Evolutionary conservation across 352 stramenopile species (phyloP).

Genomic region (Phytophthora nicotianae): DNA sequence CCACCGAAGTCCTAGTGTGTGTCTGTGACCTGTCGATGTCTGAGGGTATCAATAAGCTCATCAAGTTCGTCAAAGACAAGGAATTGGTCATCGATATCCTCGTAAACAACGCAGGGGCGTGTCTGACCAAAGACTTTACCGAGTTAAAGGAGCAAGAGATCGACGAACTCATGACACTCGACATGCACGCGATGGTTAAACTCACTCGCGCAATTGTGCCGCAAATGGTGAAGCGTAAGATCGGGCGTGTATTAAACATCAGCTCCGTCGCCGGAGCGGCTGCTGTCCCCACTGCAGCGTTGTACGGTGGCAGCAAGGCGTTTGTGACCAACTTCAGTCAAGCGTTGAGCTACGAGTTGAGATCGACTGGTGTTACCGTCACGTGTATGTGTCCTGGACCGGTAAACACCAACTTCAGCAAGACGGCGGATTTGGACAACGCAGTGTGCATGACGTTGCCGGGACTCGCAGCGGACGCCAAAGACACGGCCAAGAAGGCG

Average conservation of each 20-base stretch:
- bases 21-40: conserved; percentile 60
- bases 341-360: conserved; percentile 83
- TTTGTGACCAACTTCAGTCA: conserved; percentile 80
- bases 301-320: conserved; percentile 85
- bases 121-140: conserved; percentile 50
- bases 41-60: conserved; percentile 58
- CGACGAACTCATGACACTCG: conserved; percentile 71
- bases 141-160: conserved; percentile 45
- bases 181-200: conserved; percentile 66
- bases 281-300: conserved; percentile 60
- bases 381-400: conserved; percentile 80
- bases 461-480: conserved; percentile 45
- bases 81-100: conserved; percentile 82
- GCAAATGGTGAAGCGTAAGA: conserved; percentile 70
- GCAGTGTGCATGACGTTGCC: conserved; percentile 47
- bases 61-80: conserved; percentile 61
- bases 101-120: conserved; percentile 79
- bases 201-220: conserved; percentile 70
- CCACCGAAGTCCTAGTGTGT: conserved; percentile 63
- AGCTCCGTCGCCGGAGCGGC: conserved; percentile 58
- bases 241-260: conserved; percentile 85
- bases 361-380: conserved; percentile 72
- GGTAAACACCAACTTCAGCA: conserved; percentile 75
- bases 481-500: conserved; percentile 55
- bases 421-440: conserved; percentile 41